Conservation (phyloP, 805 yeast genomes). For the Vanderwaltozyma polyspora region DNA sequence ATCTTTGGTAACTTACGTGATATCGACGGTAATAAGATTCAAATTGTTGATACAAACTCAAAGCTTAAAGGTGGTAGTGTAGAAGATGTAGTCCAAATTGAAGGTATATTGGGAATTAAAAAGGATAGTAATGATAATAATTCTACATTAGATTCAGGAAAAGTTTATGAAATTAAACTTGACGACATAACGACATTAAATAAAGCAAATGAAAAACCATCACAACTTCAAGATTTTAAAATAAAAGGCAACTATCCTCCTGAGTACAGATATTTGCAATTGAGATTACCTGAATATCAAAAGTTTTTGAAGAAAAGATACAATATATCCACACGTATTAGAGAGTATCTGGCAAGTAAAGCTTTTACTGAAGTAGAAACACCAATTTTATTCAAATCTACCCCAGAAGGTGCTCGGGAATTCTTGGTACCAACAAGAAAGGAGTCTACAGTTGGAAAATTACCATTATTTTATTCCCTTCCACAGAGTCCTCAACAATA, state of each 20-base stretch:
- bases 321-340: conserved; percentile 36
- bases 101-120: conserved; percentile 37
- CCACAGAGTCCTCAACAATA: conserved; percentile 99
- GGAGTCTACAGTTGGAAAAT: conserved; percentile 19
- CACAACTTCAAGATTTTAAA: conserved; percentile 55
- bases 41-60: conserved; percentile 36
- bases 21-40: conserved; percentile 52
- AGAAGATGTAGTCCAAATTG: conserved; percentile 65
- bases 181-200: conserved; percentile 46
- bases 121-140: conserved; percentile 12
- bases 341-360: conserved; percentile 32
- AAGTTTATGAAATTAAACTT: conserved; percentile 50
- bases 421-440: conserved; percentile 85
- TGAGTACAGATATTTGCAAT: conserved; percentile 69
- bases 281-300: conserved; percentile 52
- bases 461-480: conserved; percentile 59
- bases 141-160: conserved; percentile 13
- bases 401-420: conserved; percentile 97
- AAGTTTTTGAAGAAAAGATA: conserved; percentile 46
- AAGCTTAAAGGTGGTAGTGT: conserved; percentile 40
- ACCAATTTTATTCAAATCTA: conserved; percentile 83
- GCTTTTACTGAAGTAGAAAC: conserved; percentile 81
- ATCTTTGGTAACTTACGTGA: conserved; percentile 73
- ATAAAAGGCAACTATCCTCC: conserved; percentile 51
- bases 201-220: conserved; percentile 48